phyloP scores from a whole-genome alignment of 2,329 filamentous ascomycete species.

The Chaetomiaceae sp. region DNA sequence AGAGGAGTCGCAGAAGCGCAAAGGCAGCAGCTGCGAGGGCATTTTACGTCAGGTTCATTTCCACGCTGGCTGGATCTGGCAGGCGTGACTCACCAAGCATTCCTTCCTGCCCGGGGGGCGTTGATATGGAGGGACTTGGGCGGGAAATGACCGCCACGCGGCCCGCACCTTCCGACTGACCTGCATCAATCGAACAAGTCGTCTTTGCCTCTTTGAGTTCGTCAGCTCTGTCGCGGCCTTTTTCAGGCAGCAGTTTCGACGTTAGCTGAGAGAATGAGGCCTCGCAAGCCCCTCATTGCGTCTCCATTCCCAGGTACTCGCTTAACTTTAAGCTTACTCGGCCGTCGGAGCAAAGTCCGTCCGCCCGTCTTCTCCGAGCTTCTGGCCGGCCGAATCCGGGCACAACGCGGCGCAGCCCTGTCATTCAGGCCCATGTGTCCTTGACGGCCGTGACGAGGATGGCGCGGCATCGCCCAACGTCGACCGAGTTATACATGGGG shows the following conservation, averaged over 20 bases:
- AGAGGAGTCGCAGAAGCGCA: background rate
- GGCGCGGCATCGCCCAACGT: slow-evolving; percentile 8
- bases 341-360: slow-evolving; percentile 27
- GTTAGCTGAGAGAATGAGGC: background rate
- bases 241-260: slow-evolving; percentile 7
- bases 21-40: background rate
- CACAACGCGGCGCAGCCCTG: background rate
- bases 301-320: slow-evolving; percentile 3
- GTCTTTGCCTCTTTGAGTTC: no score
- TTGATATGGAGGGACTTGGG: slow-evolving; percentile 12
- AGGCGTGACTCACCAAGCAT: slow-evolving; percentile 12
- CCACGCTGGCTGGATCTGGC: slow-evolving; percentile 5
- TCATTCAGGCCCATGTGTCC: slow-evolving; percentile 13
- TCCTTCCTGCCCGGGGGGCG: background rate
- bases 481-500: slow-evolving; percentile 12
- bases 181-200: background rate
- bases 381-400: slow-evolving; percentile 13
- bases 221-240: background rate
- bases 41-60: slow-evolving; percentile 8
- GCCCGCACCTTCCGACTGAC: background rate
- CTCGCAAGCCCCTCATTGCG: background rate
- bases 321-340: slow-evolving; percentile 20
- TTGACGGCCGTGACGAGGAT: slow-evolving; percentile 15
- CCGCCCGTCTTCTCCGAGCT: slow-evolving; percentile 24
- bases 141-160: background rate